Conservation (phyloP, 768 basidiomycete species). For the Leccinum sublutescens region DNA sequence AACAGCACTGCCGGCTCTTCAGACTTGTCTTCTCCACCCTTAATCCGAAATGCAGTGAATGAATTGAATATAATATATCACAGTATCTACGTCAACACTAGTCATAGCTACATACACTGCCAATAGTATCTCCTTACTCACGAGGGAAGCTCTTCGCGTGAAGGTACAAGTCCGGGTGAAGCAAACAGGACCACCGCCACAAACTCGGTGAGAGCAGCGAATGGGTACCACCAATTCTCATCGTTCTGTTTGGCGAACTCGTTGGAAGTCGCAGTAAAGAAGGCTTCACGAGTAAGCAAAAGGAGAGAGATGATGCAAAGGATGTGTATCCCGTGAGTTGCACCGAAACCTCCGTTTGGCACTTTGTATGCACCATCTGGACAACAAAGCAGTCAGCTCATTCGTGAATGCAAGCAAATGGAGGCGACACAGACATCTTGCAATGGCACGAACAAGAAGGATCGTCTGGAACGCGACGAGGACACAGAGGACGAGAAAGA, state of each 20-base stretch:
- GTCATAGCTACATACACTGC: not conserved
- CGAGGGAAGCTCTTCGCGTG: constrained; percentile 26
- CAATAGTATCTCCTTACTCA: constrained; percentile 2
- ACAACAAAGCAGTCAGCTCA: constrained; percentile 4
- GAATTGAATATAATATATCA: not conserved
- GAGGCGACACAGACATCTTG: constrained; percentile 14
- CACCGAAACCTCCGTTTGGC: constrained; percentile 15
- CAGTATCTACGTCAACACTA: not conserved
- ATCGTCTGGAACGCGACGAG: constrained; percentile 29
- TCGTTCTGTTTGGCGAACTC: constrained; percentile 21
- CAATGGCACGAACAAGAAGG: constrained; percentile 16
- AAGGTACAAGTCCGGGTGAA: constrained; percentile 34
- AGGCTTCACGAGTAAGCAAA: constrained; percentile 31
- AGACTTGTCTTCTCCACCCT: not conserved
- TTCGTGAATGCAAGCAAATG: not conserved
- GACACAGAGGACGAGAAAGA: constrained; percentile 30
- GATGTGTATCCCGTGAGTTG: constrained; percentile 24
- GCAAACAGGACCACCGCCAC: constrained; percentile 32
- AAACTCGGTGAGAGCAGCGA: constrained; percentile 33
- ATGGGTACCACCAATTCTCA: constrained; percentile 35
- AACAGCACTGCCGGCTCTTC: too few species aligned
- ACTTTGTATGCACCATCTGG: constrained; percentile 24
- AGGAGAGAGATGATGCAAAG: constrained; percentile 26
- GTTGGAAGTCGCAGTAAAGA: constrained; percentile 28
- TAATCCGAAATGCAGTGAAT: not conserved